Evolutionary conservation across 805 yeast genomes (phyloP), one percentile per base, ranked within the genome.

Genomic region (Kazachstania bromeliacearum): DNA sequence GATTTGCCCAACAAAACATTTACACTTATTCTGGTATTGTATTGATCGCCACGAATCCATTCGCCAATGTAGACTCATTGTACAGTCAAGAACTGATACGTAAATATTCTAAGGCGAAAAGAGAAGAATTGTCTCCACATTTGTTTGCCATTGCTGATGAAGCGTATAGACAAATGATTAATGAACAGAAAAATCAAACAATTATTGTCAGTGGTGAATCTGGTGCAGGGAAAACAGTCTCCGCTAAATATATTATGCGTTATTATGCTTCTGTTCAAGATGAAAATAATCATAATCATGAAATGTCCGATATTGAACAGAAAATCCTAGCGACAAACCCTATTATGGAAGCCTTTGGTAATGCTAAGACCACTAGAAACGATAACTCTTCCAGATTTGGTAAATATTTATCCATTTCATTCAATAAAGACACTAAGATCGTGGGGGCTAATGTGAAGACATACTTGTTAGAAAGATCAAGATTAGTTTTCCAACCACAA

Each of bases 181-280:
- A 78, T 31, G 92, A 85, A 49, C 67, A 73, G 24, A 68, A 75
- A 50, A 89, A 92, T 63, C 98, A 89, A 63, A 89, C 98, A 1
- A 88, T 89, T 44, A 95, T 89, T 15, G 97, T 89, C 13, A 78
- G 89, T 49, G 98, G 98, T 62, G 98, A 89, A 62, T 85, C 96
- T 7, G 98, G 98, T 60, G 97, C 98, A 21, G 98, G 98, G 60
- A 92, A 89, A 54, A 92, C 98, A 3, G 97, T 92, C 25, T 79
- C 94, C 43, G 98, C 98, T 28, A 92, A 92, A 59, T 92, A 84
- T 60, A 89, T 89, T 45, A 89, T 89, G 98, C 77, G 97, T 59
- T 89, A 88, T 61, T 89, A 89, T 61, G 97, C 98, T 4, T 79
- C 95, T 12, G 96, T 92, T 14, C 96, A 89, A 55, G 67, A 63